Base-by-base conservation (phyloP, 352 stramenopile species). In the Phytophthora pistaciae region DNA sequence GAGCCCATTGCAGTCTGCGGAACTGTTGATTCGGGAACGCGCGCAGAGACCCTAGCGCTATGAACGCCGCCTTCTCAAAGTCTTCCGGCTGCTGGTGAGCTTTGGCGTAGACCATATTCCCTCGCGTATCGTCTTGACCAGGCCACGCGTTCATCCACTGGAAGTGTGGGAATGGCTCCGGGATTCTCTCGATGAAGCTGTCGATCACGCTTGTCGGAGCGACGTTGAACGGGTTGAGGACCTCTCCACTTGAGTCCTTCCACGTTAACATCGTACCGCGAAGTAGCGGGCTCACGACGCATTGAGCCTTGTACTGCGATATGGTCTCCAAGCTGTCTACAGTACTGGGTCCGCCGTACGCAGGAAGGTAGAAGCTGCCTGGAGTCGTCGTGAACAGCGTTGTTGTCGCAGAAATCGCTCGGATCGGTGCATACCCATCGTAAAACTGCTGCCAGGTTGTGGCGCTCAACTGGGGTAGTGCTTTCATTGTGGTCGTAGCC, bases 141-240 rank as follows among this genome's bases (percentile, higher is more conserved):
- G 85, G 83, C 56, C 74, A 83, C n/a, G 23, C 55, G 18, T 87
- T 77, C 33, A 77, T 74, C 85, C 85, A 91, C 38, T 87, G 78
- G 38, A 79, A 63, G 3, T 66, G 33, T 0, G 53, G 10, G 6
- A 62, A 78, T 27, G 36, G 20, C 11, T 3, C 10, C 5, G 81
- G 69, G 23, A 91, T 25, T 8, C 60, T 25, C 1, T 82, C 74
- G 0, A 72, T 83, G 21, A 88, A 91, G 33, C 63, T 75, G 3
- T 60, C 21, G 2, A 84, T 63, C 18, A 76, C 69, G 13, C 54
- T 75, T 0, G 60, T 8, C 1, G 67, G 56, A 36, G 80, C 82
- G 44, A 18, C 40, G 57, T 49, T 21, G 18, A 87, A 91, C 10
- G 86, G 83, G 60, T 90, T 80, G 2, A 83, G 18, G 9, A 68